Conservation (phyloP, 2,329 filamentous ascomycete genomes). For the Keithomyces neogunnii region DNA sequence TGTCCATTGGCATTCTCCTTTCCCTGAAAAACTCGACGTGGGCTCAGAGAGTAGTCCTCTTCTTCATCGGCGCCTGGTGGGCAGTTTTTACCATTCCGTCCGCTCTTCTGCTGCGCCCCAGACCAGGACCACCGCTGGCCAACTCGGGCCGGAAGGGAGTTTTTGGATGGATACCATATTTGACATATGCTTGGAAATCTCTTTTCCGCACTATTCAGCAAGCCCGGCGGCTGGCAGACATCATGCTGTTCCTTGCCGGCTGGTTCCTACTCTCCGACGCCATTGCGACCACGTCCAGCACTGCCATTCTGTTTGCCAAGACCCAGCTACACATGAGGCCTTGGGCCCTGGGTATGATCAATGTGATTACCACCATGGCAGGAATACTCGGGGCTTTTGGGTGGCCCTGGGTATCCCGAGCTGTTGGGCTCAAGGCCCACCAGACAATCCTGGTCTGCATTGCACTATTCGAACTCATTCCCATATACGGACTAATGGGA, state of each 20-base stretch:
- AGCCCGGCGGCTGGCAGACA: conserved; percentile 63
- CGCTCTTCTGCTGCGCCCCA: conserved; percentile 76
- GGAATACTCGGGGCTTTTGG: conserved; percentile 84
- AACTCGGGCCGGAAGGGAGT: conserved; percentile 28
- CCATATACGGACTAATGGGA: conserved; percentile 80
- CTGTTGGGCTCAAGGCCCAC: conserved; percentile 62
- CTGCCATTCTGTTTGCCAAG: conserved; percentile 92
- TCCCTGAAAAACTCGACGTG: conserved; percentile 69
- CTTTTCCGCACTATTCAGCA: conserved; percentile 72
- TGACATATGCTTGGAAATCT: conserved; percentile 77
- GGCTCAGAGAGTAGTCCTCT: conserved; percentile 78
- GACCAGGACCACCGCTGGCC: conserved; percentile 76
- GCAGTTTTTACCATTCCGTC: conserved; percentile 82
- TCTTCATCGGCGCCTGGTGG: conserved; percentile 89
- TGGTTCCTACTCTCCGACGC: conserved; percentile 96
- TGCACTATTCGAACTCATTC: conserved; percentile 82
- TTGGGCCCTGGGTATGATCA: conserved; percentile 83
- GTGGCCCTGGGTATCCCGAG: conserved; percentile 72
- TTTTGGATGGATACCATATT: conserved; percentile 56
- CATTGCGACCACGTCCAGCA: conserved; percentile 89
- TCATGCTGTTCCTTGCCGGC: conserved; percentile 70
- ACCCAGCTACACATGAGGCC: conserved; percentile 85
- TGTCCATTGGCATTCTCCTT: conserved; percentile 71
- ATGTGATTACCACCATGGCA: conserved; percentile 77
- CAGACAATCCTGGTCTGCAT: conserved; percentile 94